Conservation (phyloP, 495 filamentous ascomycete genomes). For the Penicillium robsamsonii region DNA sequence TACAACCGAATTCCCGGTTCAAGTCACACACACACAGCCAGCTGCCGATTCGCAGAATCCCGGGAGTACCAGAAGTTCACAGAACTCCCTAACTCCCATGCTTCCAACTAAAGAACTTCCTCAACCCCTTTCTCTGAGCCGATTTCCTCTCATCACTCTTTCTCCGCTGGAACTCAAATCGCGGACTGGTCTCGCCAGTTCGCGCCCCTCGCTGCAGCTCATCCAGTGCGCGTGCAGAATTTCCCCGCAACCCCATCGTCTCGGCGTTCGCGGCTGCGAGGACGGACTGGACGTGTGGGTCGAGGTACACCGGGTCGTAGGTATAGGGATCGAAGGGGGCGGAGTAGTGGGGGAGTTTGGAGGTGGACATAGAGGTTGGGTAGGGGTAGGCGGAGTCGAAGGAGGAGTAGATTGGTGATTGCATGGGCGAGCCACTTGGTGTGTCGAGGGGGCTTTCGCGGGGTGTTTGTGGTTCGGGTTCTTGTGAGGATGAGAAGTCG, state of each 20-base stretch:
- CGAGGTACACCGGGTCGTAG: slow-evolving; percentile 26
- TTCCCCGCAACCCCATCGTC: slow-evolving; percentile 27
- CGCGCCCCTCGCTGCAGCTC: slow-evolving; percentile 25
- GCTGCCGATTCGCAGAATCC: slow-evolving; percentile 2
- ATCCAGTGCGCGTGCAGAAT: slow-evolving; percentile 22
- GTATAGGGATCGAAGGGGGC: slow-evolving; percentile 1
- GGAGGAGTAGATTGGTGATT: background rate
- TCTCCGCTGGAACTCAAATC: slow-evolving; percentile 6
- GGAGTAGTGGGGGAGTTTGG: slow-evolving; percentile 9
- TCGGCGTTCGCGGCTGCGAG: slow-evolving; percentile 32
- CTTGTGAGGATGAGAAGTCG: slow-evolving; percentile 6
- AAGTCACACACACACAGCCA: background rate
- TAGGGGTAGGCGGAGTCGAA: slow-evolving; percentile 3
- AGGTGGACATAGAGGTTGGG: slow-evolving; percentile 5
- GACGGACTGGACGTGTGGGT: slow-evolving; percentile 31
- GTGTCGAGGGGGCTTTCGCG: slow-evolving; percentile 4
- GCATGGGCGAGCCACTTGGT: background rate
- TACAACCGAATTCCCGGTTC: background rate
- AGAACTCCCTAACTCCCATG: slow-evolving; percentile 14
- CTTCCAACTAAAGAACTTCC: slow-evolving; percentile 31
- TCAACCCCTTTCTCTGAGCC: slow-evolving; percentile 19
- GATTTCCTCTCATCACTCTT: slow-evolving; percentile 16
- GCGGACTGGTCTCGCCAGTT: background rate
- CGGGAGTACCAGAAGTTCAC: background rate
- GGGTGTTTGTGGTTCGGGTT: background rate